Evolutionary conservation across 768 basidiomycete species (phyloP).

Genomic region (Phlegmacium glaucopus): DNA sequence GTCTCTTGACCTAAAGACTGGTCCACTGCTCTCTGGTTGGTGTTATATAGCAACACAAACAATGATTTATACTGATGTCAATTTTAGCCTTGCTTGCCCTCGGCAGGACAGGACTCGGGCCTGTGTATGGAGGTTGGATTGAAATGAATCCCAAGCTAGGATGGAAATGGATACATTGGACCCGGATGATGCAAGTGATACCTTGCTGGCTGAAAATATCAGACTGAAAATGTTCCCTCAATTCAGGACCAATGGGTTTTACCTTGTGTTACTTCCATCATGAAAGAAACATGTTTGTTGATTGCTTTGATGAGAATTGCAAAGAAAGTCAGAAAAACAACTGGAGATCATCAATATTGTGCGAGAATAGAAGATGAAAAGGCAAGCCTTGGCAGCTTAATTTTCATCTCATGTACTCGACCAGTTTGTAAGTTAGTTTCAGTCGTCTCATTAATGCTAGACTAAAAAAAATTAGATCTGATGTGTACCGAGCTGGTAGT

Average conservation of each 20-base stretch:
- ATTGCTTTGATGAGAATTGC: conserved; percentile 70
- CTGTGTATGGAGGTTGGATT: conserved; percentile 25
- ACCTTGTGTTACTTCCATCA: conserved; percentile 48
- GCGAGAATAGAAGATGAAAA: conserved; percentile 64
- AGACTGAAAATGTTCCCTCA: neutral
- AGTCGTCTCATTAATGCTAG: neutral
- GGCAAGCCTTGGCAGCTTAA: conserved; percentile 49
- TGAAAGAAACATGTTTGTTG: conserved; percentile 71
- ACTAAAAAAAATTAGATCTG: conserved; percentile 39
- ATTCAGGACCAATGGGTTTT: conserved; percentile 47
- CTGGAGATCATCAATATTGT: conserved; percentile 60
- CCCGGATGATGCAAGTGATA: conserved; percentile 25
- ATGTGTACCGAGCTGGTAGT: conserved; percentile 74
- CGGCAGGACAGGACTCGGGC: conserved; percentile 32
- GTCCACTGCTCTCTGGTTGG: too few relatives aligned
- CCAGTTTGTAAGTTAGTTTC: conserved; percentile 57
- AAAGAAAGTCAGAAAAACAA: conserved; percentile 56
- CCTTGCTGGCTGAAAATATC: too few relatives aligned
- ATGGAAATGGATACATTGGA: conserved; percentile 31
- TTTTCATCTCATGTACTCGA: conserved; percentile 67
- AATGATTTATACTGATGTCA: conserved; percentile 80
- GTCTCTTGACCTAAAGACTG: too few relatives aligned
- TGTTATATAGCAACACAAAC: too few relatives aligned
- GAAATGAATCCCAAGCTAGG: conserved; percentile 23
- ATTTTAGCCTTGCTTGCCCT: conserved; percentile 63